Conservation (phyloP, 441 rosid genomes). For the Caryocar brasiliense region DNA sequence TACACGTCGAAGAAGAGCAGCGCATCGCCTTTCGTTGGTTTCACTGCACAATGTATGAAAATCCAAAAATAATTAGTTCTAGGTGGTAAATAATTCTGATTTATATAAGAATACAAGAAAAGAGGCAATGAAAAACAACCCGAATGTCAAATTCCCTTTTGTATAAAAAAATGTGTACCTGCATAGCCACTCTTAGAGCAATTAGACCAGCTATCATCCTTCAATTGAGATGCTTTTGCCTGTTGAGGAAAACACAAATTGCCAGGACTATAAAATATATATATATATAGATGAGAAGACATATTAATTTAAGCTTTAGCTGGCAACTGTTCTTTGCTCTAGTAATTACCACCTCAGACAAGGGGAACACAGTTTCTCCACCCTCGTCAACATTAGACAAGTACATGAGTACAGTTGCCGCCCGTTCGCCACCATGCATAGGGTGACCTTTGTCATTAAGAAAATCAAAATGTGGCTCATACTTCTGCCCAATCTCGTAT, state of each 20-base stretch:
- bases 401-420: constrained; percentile 89
- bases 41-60: constrained; percentile 63
- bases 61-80: too few relatives aligned
- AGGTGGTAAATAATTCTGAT: too few relatives aligned
- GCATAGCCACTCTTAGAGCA: constrained; percentile 83
- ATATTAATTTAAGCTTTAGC: too few relatives aligned
- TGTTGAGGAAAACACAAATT: constrained; percentile 15
- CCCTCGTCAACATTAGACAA: constrained; percentile 67
- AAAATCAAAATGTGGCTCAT: constrained; percentile 89
- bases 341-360: constrained; percentile 37
- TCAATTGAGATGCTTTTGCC: constrained; percentile 38
- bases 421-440: constrained; percentile 54
- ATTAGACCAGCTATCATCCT: constrained; percentile 69
- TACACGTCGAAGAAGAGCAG: constrained; percentile 84
- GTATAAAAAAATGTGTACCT: constrained; percentile 30
- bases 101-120: too few relatives aligned
- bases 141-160: too few relatives aligned
- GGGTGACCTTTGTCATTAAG: constrained; percentile 72
- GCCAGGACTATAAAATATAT: not conserved
- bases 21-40: constrained; percentile 78
- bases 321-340: too few relatives aligned
- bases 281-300: too few relatives aligned
- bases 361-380: constrained; percentile 89
- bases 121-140: too few relatives aligned
- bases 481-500: constrained; percentile 87